These are phyloP conservation scores for Gymnopilus dilepis DNA, from an alignment of 768 basidiomycete species.

Conservation along the genomic window DNA sequence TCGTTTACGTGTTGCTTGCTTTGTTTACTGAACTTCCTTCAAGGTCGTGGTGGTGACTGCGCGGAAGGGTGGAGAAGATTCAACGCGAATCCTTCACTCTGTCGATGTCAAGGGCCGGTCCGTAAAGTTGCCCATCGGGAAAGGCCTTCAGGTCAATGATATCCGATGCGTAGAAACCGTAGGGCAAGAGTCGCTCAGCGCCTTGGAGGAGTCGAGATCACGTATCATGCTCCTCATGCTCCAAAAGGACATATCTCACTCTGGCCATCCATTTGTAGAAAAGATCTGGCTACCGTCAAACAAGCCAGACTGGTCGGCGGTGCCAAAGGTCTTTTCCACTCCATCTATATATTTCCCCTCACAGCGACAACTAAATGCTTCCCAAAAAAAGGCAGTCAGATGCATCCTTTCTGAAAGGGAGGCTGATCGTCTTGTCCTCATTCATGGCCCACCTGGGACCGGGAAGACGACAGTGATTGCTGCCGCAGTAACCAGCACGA, in stretches of 20 bases:
- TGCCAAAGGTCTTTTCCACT: not conserved
- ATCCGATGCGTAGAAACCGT: constrained; percentile 35
- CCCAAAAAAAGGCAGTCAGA: constrained; percentile 40
- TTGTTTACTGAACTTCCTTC: not conserved
- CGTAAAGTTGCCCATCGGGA: constrained; percentile 35
- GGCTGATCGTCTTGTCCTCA: constrained; percentile 34
- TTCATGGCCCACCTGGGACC: constrained; percentile 65
- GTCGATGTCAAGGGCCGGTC: constrained; percentile 38
- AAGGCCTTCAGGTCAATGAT: not conserved
- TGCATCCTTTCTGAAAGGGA: constrained; percentile 40
- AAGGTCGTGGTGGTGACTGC: not conserved
- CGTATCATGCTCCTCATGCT: constrained; percentile 35
- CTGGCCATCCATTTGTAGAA: constrained; percentile 38
- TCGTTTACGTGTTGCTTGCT: not conserved
- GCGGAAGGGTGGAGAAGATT: not conserved
- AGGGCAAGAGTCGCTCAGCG: constrained; percentile 54
- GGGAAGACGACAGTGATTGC: constrained; percentile 71
- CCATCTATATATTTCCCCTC: constrained; percentile 26
- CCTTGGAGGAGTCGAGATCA: constrained; percentile 43
- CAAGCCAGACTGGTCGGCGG: constrained; percentile 20
- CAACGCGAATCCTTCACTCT: not conserved
- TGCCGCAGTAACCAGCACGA: constrained; percentile 45
- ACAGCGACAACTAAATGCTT: constrained; percentile 35
- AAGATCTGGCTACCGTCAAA: constrained; percentile 36
- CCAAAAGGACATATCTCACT: constrained; percentile 31